Conservation (phyloP, 208 protist species). For the Endotrypanum monterogeii region DNA sequence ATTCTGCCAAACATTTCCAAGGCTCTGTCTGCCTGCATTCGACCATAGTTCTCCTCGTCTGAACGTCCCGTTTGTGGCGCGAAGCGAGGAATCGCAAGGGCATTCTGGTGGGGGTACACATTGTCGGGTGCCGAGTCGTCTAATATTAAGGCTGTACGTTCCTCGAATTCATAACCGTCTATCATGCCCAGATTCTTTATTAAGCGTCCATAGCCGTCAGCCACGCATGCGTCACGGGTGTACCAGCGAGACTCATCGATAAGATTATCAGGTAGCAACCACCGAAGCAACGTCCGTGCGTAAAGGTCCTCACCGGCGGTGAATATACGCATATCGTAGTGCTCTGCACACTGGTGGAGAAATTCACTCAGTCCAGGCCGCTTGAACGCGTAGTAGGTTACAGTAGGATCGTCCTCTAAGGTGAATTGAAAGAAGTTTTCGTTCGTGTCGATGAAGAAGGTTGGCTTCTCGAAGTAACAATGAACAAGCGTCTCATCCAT, state of each 20-base stretch:
- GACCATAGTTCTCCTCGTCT: slow-evolving; percentile 33
- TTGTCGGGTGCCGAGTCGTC: slow-evolving; percentile 73
- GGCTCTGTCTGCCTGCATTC: slow-evolving; percentile 28
- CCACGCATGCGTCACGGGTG: slow-evolving; percentile 45
- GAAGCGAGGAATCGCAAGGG: slow-evolving; percentile 64
- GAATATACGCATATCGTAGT: slow-evolving; percentile 77
- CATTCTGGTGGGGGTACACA: slow-evolving; percentile 54
- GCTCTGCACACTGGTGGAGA: slow-evolving; percentile 35
- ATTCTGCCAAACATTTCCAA: slow-evolving; percentile 40
- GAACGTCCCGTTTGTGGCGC: slow-evolving; percentile 35
- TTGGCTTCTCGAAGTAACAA: slow-evolving; percentile 40
- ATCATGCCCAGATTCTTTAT: slow-evolving; percentile 59
- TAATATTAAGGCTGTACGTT: slow-evolving; percentile 49
- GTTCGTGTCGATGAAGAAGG: slow-evolving; percentile 26
- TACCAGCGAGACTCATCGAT: slow-evolving; percentile 47
- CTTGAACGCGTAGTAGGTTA: slow-evolving; percentile 53
- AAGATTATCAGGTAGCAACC: slow-evolving; percentile 47
- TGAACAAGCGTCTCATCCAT: slow-evolving; percentile 78
- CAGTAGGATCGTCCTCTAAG: slow-evolving; percentile 26
- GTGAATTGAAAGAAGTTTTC: slow-evolving; percentile 28
- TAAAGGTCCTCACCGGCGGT: slow-evolving; percentile 69
- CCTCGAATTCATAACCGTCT: slow-evolving; percentile 33
- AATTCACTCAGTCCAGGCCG: slow-evolving; percentile 56
- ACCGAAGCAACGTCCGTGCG: slow-evolving; percentile 49
- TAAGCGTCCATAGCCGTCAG: slow-evolving; percentile 28